A percentile compares a stretch with the other conserved stretches of the same genome.
Conservation (phyloP, 1,284 basidiomycete genomes). For the Cryptococcus neoformans region DNA sequence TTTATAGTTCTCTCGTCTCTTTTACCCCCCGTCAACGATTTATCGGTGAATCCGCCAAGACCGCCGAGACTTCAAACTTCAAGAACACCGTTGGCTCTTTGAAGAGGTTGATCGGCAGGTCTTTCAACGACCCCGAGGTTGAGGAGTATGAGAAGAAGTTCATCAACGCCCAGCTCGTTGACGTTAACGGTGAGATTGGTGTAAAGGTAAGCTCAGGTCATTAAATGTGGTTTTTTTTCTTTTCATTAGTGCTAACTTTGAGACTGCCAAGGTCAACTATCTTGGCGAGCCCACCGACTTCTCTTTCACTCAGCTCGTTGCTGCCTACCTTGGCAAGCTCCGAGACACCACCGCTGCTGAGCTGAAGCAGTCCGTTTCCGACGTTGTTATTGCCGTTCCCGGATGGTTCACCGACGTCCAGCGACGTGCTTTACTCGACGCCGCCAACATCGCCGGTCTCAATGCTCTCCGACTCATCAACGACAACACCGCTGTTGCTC, state of each 20-base stretch:
- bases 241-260: constrained; percentile 2
- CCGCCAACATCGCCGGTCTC: constrained; percentile 79
- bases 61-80: constrained; percentile 96
- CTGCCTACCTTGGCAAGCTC: constrained; percentile 80
- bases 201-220: constrained; percentile 61
- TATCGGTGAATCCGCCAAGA: constrained; percentile 91
- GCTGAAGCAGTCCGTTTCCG: constrained; percentile 77
- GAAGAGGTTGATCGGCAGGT: constrained; percentile 81
- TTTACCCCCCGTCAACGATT: constrained; percentile 84
- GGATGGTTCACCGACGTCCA: constrained; percentile 93
- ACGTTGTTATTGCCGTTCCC: constrained; percentile 89
- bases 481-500: constrained; percentile 86
- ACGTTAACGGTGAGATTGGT: constrained; percentile 75
- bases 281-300: constrained; percentile 73
- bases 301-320: constrained; percentile 81
- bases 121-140: constrained; percentile 71
- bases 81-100: constrained; percentile 89
- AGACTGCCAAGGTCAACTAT: constrained; percentile 67
- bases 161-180: constrained; percentile 76
- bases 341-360: constrained; percentile 78
- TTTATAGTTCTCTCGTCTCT: constrained; percentile 75
- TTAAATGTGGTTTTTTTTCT: not conserved
- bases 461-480: constrained; percentile 91
- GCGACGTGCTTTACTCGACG: constrained; percentile 80
- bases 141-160: constrained; percentile 81